Conservation (phyloP, 495 filamentous ascomycete species). For the Podospora appendiculata region DNA sequence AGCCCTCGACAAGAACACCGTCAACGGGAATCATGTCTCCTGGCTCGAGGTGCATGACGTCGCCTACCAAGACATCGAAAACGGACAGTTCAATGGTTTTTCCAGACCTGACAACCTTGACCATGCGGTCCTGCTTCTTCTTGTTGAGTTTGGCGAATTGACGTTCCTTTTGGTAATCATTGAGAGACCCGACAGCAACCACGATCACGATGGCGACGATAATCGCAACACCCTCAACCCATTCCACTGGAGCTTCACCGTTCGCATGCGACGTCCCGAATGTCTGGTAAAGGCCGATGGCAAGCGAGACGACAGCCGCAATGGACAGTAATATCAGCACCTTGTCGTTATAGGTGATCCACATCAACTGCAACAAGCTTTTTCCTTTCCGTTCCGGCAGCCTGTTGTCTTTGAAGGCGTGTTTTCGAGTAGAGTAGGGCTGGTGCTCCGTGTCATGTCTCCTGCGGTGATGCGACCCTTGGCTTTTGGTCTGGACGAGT, state of each 20-base stretch:
- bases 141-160: conserved; percentile 75
- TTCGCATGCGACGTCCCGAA: conserved; percentile 37
- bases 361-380: conserved; percentile 63
- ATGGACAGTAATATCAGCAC: conserved; percentile 68
- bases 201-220: conserved; percentile 70
- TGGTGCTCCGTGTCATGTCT: conserved; percentile 15
- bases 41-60: conserved; percentile 65
- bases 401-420: conserved; percentile 63
- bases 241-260: conserved; percentile 50
- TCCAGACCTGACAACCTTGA: conserved; percentile 71
- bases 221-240: conserved; percentile 77
- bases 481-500: conserved; percentile 6
- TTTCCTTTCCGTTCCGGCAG: conserved; percentile 70
- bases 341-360: conserved; percentile 83
- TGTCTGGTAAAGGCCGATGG: conserved; percentile 64
- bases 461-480: not conserved
- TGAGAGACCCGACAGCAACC: conserved; percentile 63
- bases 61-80: conserved; percentile 64
- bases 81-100: conserved; percentile 64
- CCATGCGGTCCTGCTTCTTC: conserved; percentile 72
- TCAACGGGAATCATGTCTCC: conserved; percentile 73
- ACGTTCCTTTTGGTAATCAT: conserved; percentile 72
- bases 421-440: conserved; percentile 56
- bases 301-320: conserved; percentile 66
- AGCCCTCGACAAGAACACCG: conserved; percentile 62